Evolutionary conservation across 345 rosid species (phyloP).

Genomic region (Linum usitatissimum): DNA sequence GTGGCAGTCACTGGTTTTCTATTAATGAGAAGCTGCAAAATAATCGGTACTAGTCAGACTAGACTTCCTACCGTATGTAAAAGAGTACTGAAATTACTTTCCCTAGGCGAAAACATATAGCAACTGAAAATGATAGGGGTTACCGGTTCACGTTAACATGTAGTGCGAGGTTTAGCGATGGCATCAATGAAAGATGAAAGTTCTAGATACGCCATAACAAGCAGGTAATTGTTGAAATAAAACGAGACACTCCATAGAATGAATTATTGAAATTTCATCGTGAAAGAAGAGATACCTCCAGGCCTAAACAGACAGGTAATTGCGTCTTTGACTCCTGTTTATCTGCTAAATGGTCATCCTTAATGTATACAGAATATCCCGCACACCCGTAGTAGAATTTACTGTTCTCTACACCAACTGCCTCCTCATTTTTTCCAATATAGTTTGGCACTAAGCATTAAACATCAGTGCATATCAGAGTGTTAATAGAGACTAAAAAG

Average conservation of each 20-base stretch:
- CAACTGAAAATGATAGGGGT: background rate
- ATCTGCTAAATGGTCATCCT: slow-evolving; percentile 26
- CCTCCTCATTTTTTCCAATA: slow-evolving; percentile 37
- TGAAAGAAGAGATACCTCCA: slow-evolving; percentile 32
- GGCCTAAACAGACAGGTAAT: slow-evolving; percentile 52
- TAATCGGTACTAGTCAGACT: background rate
- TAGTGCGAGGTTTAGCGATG: background rate
- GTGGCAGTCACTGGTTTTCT: slow-evolving; percentile 10
- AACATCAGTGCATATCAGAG: background rate
- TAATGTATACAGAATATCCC: slow-evolving; percentile 45
- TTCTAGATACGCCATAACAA: background rate
- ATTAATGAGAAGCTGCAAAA: slow-evolving; percentile 25
- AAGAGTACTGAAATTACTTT: too few relatives aligned
- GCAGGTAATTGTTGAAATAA: too few relatives aligned
- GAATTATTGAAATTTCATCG: background rate
- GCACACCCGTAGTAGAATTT: slow-evolving; percentile 58
- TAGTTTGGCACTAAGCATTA: slow-evolving; percentile 31
- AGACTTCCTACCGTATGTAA: background rate
- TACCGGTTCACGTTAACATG: too few relatives aligned
- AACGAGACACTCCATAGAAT: background rate
- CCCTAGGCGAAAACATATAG: background rate
- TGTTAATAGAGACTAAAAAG: background rate
- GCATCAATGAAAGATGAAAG: background rate
- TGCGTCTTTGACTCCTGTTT: slow-evolving; percentile 28
- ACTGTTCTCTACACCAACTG: slow-evolving; percentile 33